Evolutionary conservation across 176 grass and related monocot species (phyloP), one percentile per base, ranked within the genome.

Genomic region (Leersia perrieri): DNA sequence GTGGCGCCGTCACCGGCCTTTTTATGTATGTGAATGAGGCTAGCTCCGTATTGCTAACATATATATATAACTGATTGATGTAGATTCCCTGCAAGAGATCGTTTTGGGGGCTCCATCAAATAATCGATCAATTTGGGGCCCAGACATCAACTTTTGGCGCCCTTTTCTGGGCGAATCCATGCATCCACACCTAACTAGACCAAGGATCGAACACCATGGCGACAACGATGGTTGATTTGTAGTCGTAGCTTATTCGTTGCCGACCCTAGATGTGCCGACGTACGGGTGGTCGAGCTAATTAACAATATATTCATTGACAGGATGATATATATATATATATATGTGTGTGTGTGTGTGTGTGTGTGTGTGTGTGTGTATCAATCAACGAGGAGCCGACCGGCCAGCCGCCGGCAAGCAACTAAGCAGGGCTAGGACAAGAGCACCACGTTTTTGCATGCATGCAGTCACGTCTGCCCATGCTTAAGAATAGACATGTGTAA

Each of bases 111-210:
- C 9, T 40, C 33, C 65, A 38, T 38, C 14, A 42, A 64, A 44
- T 33, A 14, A 66, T 78, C 22, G 41, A 49, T 22, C 11, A 10
- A 27, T 63, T 20, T 67, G 42, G 41, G 41, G 30, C 44, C 77
- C 33, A 44, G 35, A 68, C 27, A 28, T 53, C 42, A 9, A 39
- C 45, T 69, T 80, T 57, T 80, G 45, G 77, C 33, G 63, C 64
- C 45, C 32, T 27, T 68, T 68, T 49, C 32, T 39, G 65, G 29
- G 36, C 77, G 32, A 80, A 80, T 69, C 64, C 65, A 69, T 68
- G 45, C 22, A 49, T 49, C 44, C 44, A 49, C 6, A 68, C 42
- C 45, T 28, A 68, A 69, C 25, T 35, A 80, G 45, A 80, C 68
- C 31, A 57, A 68, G 3, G 45, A 49, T 49, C 22, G 32, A 69